Conservation (phyloP, 2,329 filamentous ascomycete genomes). For the Aspergillus sp. region DNA sequence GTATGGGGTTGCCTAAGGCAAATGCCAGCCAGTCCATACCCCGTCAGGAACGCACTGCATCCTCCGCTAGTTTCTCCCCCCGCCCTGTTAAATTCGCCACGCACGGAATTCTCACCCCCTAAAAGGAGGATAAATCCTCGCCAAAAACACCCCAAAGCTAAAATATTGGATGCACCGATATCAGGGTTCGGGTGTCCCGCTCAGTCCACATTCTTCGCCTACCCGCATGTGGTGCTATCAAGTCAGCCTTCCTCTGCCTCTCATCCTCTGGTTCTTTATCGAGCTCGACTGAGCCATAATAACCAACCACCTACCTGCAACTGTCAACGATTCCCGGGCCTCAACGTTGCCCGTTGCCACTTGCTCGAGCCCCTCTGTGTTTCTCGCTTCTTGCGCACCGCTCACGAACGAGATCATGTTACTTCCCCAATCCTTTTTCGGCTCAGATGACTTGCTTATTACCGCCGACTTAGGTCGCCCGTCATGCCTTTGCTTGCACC, state of each 20-base stretch:
- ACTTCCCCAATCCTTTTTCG: background rate
- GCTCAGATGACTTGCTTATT: slow-evolving; percentile 14
- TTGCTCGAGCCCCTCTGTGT: slow-evolving; percentile 5
- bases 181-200: background rate
- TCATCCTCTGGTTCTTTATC: background rate
- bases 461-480: slow-evolving; percentile 4
- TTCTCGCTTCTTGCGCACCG: slow-evolving; percentile 7
- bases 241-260: background rate
- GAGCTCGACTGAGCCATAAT: background rate
- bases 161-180: background rate
- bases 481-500: background rate
- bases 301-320: background rate
- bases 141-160: background rate
- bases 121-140: background rate
- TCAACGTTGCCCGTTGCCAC: background rate
- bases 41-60: slow-evolving; percentile 2
- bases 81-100: slow-evolving; percentile 12
- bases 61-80: background rate
- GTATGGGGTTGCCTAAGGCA: background rate
- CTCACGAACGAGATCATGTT: slow-evolving; percentile 1
- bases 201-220: background rate
- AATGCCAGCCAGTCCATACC: background rate
- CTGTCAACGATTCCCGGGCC: background rate
- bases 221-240: background rate
- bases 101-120: slow-evolving; percentile 2